phyloP scores from a whole-genome alignment of 164 flowering plant species.

The Aristolochia fimbriata region DNA sequence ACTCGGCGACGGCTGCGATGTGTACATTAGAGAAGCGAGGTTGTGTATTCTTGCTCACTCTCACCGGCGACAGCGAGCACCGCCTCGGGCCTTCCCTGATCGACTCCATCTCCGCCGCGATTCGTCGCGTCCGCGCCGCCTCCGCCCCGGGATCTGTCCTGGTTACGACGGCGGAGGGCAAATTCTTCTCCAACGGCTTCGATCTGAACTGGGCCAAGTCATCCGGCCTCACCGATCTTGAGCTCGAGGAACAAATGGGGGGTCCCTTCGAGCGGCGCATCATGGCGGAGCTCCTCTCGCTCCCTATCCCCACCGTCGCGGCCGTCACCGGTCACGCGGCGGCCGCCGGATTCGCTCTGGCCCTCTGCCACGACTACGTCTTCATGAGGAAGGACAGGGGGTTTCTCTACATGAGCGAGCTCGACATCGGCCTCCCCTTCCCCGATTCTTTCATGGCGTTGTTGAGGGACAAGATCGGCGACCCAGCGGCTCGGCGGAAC shows the following conservation, averaged over 20 bases:
- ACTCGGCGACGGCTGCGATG: not conserved
- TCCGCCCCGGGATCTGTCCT: conserved; percentile 42
- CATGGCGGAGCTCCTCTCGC: conserved; percentile 40
- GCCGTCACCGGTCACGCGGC: conserved; percentile 84
- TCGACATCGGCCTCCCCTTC: conserved; percentile 36
- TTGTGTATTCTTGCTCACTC: conserved; percentile 24
- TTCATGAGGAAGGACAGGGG: conserved; percentile 69
- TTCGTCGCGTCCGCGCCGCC: conserved; percentile 28
- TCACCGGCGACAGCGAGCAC: conserved; percentile 21
- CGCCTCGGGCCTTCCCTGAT: conserved; percentile 20
- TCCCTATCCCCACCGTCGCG: conserved; percentile 84
- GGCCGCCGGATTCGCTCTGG: conserved; percentile 66
- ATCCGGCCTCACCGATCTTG: conserved; percentile 12
- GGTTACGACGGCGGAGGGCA: conserved; percentile 67
- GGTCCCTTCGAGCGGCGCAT: conserved; percentile 10
- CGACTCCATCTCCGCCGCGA: conserved; percentile 25
- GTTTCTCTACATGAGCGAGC: conserved; percentile 79
- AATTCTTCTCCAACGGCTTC: conserved; percentile 81
- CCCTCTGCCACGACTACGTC: conserved; percentile 64
- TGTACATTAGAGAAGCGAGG: conserved; percentile 22
- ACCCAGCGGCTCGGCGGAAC: conserved; percentile 29
- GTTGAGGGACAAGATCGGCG: conserved; percentile 31
- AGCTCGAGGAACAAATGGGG: no score
- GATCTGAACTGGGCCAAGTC: conserved; percentile 61
- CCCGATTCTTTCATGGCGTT: conserved; percentile 18